These are phyloP conservation scores for Zasmidium angulare DNA, from an alignment of 2,329 filamentous ascomycete species.

Conservation along the genomic window DNA sequence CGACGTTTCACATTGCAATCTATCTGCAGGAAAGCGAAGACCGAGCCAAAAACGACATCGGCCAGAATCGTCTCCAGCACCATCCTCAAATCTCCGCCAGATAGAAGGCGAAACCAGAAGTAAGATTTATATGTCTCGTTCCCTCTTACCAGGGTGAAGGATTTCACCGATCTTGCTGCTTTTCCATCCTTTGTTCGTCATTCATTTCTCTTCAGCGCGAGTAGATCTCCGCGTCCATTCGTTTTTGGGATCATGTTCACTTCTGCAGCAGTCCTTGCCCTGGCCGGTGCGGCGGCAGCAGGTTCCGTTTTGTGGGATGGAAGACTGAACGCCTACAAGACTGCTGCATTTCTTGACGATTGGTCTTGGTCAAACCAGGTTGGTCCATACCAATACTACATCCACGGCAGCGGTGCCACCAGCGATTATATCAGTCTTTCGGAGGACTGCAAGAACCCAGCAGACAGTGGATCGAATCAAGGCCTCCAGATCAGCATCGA, in stretches of 20 bases:
- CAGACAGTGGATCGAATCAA: conserved; percentile 60
- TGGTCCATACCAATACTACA: conserved; percentile 73
- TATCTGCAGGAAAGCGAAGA: conserved; percentile 4
- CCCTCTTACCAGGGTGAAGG: not conserved
- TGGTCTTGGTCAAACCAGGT: conserved; percentile 65
- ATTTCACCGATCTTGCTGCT: not conserved
- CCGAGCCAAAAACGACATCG: not conserved
- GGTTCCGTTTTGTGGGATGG: conserved; percentile 63
- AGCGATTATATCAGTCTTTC: conserved; percentile 63
- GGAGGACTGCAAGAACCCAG: conserved; percentile 63
- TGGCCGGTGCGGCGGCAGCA: conserved; percentile 32
- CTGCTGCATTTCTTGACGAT: conserved; percentile 55
- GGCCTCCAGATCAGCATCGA: conserved; percentile 69
- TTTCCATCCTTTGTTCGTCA: not conserved
- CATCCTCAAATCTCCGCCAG: not conserved
- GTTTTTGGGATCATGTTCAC: conserved; percentile 21
- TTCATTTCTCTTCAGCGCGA: conserved; percentile 7
- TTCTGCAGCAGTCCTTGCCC: conserved; percentile 21
- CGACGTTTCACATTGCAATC: conserved; percentile 5
- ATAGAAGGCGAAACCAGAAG: not conserved
- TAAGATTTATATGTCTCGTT: not conserved
- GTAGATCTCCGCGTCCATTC: conserved; percentile 23
- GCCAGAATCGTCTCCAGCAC: not conserved
- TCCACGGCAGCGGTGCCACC: conserved; percentile 61
- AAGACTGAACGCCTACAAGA: conserved; percentile 61